Base-by-base conservation (phyloP, 805 yeast species). In the Suhomyces prunicola region DNA sequence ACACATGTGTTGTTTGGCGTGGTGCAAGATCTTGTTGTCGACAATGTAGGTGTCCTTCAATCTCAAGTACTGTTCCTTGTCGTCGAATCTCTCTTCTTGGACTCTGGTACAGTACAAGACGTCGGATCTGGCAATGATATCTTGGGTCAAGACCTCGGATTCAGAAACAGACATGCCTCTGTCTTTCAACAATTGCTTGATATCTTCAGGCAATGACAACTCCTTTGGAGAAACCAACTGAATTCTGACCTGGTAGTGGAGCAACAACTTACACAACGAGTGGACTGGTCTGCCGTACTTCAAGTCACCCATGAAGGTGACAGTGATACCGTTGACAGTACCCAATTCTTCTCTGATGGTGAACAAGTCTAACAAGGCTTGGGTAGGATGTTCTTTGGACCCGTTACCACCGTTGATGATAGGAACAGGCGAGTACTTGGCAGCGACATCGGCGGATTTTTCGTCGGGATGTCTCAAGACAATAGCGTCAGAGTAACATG, bases 281-380 rank as follows among this genome's bases (percentile, higher is more conserved):
- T 94, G 99, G 47, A 94, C 98, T 56, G 99, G 96, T 78, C 99
- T 88, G 55, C 99, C 99, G 69, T 90, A 90, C 72, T 90, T 91
- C 81, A 94, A 83, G 70, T 94, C 99, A 68, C 99, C 99, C 97
- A 94, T 91, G 74, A 94, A 94, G 4, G 99, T 94, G 59, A 94
- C 94, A 36, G 97, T 91, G 67, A 96, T 87, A 70, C 98, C 97
- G 71, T 94, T 94, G 51, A 96, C 97, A 54, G 98, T 90, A 70
- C 99, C 99, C 59, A 94, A 80, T 78, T 94, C 99, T 75, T 94
- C 99, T 78, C 99, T 90, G 64, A 94, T 94, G 50, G 99, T 94
- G 82, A 93, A 94, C 73, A 94, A 78, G 71, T 94, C 99, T 67
- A 96, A 80, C 78, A 94, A 89, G 2, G 99, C 99, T 77, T 94